These are phyloP conservation scores for Paramecium sexaurelia DNA, from an alignment of 73 alveolate genomes.

Conservation along the genomic window DNA sequence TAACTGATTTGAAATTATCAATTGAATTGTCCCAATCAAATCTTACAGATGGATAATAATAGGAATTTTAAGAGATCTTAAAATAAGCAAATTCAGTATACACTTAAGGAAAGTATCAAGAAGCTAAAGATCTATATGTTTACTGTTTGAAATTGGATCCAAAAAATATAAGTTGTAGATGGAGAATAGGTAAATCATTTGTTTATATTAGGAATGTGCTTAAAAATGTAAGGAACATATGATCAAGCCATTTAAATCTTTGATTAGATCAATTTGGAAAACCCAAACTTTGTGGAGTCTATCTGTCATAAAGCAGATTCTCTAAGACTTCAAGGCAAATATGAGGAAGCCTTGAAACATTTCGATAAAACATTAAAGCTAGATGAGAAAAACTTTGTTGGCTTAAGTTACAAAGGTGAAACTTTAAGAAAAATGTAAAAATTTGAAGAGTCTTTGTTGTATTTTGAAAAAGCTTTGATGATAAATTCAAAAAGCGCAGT, in stretches of 20 bases:
- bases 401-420: neutral
- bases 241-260: neutral
- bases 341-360: neutral
- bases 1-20: neutral
- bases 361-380: neutral
- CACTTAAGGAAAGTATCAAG: neutral
- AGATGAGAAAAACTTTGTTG: neutral
- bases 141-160: neutral
- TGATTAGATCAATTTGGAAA: neutral
- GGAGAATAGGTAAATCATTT: conserved; percentile 41
- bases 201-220: too few relatives aligned
- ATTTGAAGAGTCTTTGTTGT: neutral
- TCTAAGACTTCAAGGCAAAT: conserved; percentile 7
- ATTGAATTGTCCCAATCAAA: neutral
- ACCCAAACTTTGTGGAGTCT: neutral
- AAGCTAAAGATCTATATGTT: neutral
- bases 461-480: neutral
- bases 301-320: conserved; percentile 10
- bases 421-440: neutral
- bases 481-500: neutral
- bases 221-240: neutral
- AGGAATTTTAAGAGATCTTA: neutral
- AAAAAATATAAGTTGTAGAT: neutral
- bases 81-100: neutral
- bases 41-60: neutral